Percentiles rank a stretch among this genome's conserved stretches.
These are phyloP conservation scores for Tricholoma sp. DNA, from an alignment of 768 basidiomycete genomes.

Conservation along the genomic window DNA sequence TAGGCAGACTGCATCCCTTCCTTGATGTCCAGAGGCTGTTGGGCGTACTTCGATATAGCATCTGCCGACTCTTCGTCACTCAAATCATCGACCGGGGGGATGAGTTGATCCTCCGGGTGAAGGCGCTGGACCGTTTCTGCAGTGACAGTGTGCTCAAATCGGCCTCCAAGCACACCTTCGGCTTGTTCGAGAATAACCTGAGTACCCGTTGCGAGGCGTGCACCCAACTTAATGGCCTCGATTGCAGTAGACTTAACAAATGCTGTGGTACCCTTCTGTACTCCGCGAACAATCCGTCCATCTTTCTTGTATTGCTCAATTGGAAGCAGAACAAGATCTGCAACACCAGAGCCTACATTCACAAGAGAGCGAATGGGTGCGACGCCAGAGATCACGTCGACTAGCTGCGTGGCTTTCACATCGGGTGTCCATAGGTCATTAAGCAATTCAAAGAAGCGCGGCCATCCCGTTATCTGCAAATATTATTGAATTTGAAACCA, in stretches of 20 bases:
- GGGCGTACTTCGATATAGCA: slow-evolving; percentile 85
- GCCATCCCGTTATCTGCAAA: slow-evolving; percentile 88
- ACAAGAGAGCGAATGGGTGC: slow-evolving; percentile 95
- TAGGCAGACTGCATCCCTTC: slow-evolving; percentile 95
- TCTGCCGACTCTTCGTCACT: slow-evolving; percentile 45
- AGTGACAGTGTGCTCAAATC: slow-evolving; percentile 60
- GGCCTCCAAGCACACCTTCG: slow-evolving; percentile 82
- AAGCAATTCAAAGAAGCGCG: slow-evolving; percentile 81
- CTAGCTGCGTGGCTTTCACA: slow-evolving; percentile 96
- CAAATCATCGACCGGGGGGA: slow-evolving; percentile 23
- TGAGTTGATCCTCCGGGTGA: slow-evolving; percentile 29
- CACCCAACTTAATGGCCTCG: slow-evolving; percentile 93
- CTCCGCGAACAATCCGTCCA: slow-evolving; percentile 82
- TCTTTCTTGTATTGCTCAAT: slow-evolving; percentile 98
- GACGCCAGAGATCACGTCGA: slow-evolving; percentile 95
- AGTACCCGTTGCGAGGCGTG: slow-evolving; percentile 91
- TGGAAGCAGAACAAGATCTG: slow-evolving; percentile 91
- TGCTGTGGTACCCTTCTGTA: slow-evolving; percentile 90
- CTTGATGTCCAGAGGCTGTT: slow-evolving; percentile 77
- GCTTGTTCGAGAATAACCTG: slow-evolving; percentile 97
- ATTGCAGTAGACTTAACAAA: slow-evolving; percentile 94
- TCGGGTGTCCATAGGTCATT: slow-evolving; percentile 99
- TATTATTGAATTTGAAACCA: slow-evolving; percentile 3
- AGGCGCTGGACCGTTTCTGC: slow-evolving; percentile 59
- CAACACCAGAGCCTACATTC: slow-evolving; percentile 95